Conservation (phyloP, 2,329 filamentous ascomycete species). For the Chalaropsis thielavioides region DNA sequence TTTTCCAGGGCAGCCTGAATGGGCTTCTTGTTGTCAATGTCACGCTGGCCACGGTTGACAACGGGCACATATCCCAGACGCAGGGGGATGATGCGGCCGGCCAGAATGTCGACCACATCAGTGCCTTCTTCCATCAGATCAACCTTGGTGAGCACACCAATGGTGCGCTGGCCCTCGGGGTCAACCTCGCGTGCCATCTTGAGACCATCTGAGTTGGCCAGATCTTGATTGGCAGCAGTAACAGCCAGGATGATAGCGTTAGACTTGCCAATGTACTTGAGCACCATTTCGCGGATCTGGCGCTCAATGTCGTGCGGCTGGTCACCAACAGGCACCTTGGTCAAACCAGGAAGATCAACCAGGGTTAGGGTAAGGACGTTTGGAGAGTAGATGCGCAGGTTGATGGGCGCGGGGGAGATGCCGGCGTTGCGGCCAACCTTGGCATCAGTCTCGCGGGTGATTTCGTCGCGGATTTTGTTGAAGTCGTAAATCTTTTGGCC, state of each 20-base stretch:
- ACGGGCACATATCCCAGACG: slow-evolving; percentile 92
- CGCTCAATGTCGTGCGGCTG: slow-evolving; percentile 93
- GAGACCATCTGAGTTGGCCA: slow-evolving; percentile 95
- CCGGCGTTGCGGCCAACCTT: slow-evolving; percentile 94
- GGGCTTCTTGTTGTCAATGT: slow-evolving; percentile 95
- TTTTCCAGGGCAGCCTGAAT: slow-evolving; percentile 83
- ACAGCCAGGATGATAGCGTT: slow-evolving; percentile 97
- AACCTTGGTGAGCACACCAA: slow-evolving; percentile 96
- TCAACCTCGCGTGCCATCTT: slow-evolving; percentile 95
- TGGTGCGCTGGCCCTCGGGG: slow-evolving; percentile 91
- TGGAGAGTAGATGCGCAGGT: slow-evolving; percentile 93
- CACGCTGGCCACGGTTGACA: slow-evolving; percentile 91
- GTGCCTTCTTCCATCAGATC: slow-evolving; percentile 98
- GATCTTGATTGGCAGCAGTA: slow-evolving; percentile 89
- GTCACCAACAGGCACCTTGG: slow-evolving; percentile 91
- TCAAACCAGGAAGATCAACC: slow-evolving; percentile 90
- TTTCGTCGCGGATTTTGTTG: slow-evolving; percentile 95
- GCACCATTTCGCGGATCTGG: slow-evolving; percentile 94
- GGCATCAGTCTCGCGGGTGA: slow-evolving; percentile 86
- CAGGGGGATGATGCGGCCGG: slow-evolving; percentile 89
- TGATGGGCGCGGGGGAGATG: slow-evolving; percentile 94
- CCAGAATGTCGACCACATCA: slow-evolving; percentile 95
- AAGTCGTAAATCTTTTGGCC: slow-evolving; percentile 98
- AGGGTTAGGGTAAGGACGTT: slow-evolving; percentile 94
- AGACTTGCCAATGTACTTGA: slow-evolving; percentile 96